Evolutionary conservation across 2,329 filamentous ascomycete genomes (phyloP).

Genomic region (Metarhizium rileyi): DNA sequence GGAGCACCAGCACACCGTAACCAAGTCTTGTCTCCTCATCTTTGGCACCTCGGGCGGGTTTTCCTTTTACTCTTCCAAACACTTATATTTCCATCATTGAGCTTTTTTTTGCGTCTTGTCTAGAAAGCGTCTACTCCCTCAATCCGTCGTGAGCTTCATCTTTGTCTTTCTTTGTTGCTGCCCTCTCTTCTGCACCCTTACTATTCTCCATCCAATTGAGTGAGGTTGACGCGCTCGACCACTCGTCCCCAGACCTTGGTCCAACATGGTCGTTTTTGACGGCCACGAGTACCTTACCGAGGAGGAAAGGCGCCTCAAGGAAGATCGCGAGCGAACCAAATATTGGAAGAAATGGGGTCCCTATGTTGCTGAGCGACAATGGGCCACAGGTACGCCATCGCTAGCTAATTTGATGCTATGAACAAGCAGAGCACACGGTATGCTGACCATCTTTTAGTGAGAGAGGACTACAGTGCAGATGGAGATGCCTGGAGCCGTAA

Average conservation of each 20-base stretch:
- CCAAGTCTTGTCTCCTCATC: not conserved
- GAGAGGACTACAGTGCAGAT: slow-evolving; percentile 83
- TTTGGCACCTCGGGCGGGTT: not conserved
- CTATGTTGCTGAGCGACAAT: slow-evolving; percentile 88
- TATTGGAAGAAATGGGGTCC: slow-evolving; percentile 99
- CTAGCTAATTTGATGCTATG: not conserved
- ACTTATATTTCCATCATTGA: not conserved
- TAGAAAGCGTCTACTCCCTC: not conserved
- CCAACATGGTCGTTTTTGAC: slow-evolving; percentile 78
- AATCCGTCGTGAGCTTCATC: not conserved
- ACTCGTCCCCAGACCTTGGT: slow-evolving; percentile 1
- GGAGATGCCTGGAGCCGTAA: slow-evolving; percentile 94
- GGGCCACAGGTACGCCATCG: slow-evolving; percentile 67
- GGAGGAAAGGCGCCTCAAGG: slow-evolving; percentile 81
- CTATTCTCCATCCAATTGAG: not conserved
- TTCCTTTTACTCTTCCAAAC: not conserved
- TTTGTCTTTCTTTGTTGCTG: not conserved
- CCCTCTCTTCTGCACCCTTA: not conserved
- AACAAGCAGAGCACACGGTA: no score
- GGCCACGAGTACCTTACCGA: slow-evolving; percentile 77
- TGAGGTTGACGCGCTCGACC: not conserved
- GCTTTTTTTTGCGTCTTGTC: not conserved
- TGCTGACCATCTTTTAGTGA: slow-evolving; percentile 38
- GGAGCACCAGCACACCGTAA: not conserved
- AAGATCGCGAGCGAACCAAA: slow-evolving; percentile 72